Base-by-base conservation (phyloP, 176 grass and related monocot species). In the Juncus inflexus region DNA sequence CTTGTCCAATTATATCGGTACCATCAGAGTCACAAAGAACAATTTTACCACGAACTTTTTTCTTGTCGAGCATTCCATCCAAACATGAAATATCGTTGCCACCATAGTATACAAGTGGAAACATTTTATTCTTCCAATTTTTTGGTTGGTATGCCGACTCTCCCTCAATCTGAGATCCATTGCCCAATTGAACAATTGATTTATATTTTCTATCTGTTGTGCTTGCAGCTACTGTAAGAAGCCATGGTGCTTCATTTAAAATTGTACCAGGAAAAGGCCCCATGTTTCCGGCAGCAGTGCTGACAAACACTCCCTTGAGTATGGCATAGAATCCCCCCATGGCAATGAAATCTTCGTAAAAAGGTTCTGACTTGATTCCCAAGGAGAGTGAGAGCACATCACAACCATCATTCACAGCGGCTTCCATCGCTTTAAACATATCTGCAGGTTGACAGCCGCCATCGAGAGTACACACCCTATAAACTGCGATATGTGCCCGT, bases 301-400 rank as follows among this genome's bases (percentile, higher is more conserved):
- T 47, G 3, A 87, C 40, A 4, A 80, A 19, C 12, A 87, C 81
- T 36, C 85, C 80, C 1, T 64, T 77, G 9, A 19, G 36, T 8
- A 60, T 45, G 2, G 84, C 84, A 37, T 35, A 60, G 15, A 77
- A 80, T 28, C 55, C n/a, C 0, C 66, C 72, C 1, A 80, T 45
- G 19, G 79, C 65, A 12, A 57, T 28, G 2, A 12, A 9, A 35
- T 83, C 80, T 0, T 52, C 1, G 6, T 52, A 35, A n/a, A 43
- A 43, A 1, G 80, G 53, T 7, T 85, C 61, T 3, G 82, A 42
- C 0, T 12, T 0, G 11, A 9, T 37, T 69, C 79, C 79, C 5
- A 89, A 14, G 7, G 90, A 95, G 60, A 95, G 45, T 2, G 90
- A 95, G 38, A 95, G 12, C 3, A 95, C 82, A 62, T 89, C 86